Percentiles rank a stretch among this genome's conserved stretches.
Conservation (phyloP, 768 basidiomycete species). For the Leucosporidium yakuticum region DNA sequence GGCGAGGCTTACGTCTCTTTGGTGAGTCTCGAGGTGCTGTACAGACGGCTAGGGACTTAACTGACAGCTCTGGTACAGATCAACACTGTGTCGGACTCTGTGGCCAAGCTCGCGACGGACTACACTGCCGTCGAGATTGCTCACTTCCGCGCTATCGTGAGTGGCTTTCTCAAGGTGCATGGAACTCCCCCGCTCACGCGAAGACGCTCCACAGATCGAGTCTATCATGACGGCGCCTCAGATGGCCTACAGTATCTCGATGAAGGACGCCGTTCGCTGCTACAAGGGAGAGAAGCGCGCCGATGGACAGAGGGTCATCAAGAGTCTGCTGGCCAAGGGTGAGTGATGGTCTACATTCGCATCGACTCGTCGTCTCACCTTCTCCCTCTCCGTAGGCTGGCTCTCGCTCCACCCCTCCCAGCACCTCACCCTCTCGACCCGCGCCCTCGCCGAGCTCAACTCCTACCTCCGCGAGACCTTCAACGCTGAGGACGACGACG, state of each 20-base stretch:
- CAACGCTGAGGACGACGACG: constrained; percentile 52
- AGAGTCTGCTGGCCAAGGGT: constrained; percentile 75
- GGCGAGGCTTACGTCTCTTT: constrained; percentile 58
- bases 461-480: constrained; percentile 69
- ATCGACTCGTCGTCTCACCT: background rate
- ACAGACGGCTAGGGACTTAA: background rate
- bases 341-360: constrained; percentile 69
- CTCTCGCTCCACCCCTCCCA: constrained; percentile 37
- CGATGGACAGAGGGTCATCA: constrained; percentile 58
- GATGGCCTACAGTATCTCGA: constrained; percentile 68
- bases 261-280: constrained; percentile 68
- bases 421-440: constrained; percentile 68
- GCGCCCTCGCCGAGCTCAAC: constrained; percentile 65
- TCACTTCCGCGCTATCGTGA: constrained; percentile 75
- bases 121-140: constrained; percentile 71
- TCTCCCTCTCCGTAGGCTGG: constrained; percentile 5
- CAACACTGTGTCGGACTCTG: constrained; percentile 70
- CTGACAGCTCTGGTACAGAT: constrained; percentile 50
- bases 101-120: constrained; percentile 78
- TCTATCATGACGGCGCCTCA: constrained; percentile 76
- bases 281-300: constrained; percentile 64
- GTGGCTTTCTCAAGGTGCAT: constrained; percentile 37
- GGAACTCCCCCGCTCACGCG: background rate
- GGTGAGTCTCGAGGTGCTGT: constrained; percentile 47
- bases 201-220: constrained; percentile 55